Evolutionary conservation across 1,284 basidiomycete genomes (phyloP), one percentile per base, ranked within the genome.

Genomic region (Sporisorium exsertum): DNA sequence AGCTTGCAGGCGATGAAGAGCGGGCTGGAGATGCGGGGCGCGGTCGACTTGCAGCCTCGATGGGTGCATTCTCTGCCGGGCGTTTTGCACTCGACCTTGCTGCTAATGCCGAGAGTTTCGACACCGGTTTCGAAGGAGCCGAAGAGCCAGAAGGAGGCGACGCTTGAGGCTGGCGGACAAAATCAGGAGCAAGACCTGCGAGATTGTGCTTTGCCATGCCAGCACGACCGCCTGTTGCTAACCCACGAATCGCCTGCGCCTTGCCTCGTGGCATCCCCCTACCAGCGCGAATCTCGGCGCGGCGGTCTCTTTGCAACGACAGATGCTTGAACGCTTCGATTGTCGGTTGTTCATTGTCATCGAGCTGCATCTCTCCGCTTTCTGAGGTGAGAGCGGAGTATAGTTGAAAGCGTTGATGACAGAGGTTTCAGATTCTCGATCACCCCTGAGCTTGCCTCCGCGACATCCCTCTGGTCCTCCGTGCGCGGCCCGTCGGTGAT

Each of bases 271-370:
- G 33, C 57, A 69, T 61, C 0, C 69, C 74, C 22, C 65, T 52
- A 0, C 77, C 75, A 18, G 54, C 58, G 3, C 64, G 53, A 16
- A 72, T 66, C 61, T 76, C 65, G 29, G 62, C 72, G 32, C 61
- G 35, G 15, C 72, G 51, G 20, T 66, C 63, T 47, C 69, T 49
- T n/a, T 66, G 64, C 40, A 74, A 33, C 15, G 76, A 70, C 5
- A 74, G 63, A 29, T 63, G 46, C 54, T 91, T 90, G 20, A 94
- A 86, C 2, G 94, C 93, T 35, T 90, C 94, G 33, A 77, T 61
- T 16, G 75, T 59, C 16, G 61, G 59, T 26, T 49, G 64, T 6
- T 68, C 53, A 15, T 72, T 64, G 33, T 67, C 53, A 26, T 65
- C 63, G 37, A 58, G 37, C 47, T 56, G 63, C 69, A 66, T 56